phyloP scores from a whole-genome alignment of 164 flowering plant genomes.

The Houttuynia cordata region DNA sequence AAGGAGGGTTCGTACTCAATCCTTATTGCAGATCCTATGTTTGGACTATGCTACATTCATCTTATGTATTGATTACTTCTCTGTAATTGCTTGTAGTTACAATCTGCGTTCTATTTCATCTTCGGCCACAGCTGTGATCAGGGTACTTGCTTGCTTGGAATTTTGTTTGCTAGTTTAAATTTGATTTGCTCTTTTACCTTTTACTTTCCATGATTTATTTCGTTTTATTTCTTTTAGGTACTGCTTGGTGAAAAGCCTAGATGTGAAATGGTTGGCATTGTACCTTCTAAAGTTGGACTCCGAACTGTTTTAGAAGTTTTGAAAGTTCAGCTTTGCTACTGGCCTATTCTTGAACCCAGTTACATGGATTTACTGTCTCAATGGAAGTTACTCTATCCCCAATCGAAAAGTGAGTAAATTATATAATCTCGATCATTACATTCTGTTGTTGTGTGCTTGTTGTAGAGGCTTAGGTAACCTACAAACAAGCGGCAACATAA shows the following conservation, averaged over 20 bases:
- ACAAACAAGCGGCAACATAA: neutral
- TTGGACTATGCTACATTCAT: neutral
- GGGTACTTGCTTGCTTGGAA: neutral
- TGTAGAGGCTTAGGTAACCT: neutral
- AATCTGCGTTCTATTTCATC: neutral
- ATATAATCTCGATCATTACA: no score
- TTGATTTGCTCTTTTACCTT: neutral
- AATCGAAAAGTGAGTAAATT: conserved; percentile 38
- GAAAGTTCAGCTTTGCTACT: conserved; percentile 61
- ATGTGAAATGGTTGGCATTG: conserved; percentile 15
- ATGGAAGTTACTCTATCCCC: conserved; percentile 26
- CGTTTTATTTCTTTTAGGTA: conserved; percentile 36
- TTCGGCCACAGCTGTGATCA: conserved; percentile 3
- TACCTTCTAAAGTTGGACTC: conserved; percentile 60
- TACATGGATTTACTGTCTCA: conserved; percentile 33
- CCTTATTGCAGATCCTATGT: neutral
- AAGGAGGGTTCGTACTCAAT: conserved; percentile 80
- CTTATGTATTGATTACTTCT: neutral
- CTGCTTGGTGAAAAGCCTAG: conserved; percentile 67
- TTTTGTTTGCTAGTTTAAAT: neutral
- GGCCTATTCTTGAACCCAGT: conserved; percentile 49
- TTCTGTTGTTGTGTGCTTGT: neutral
- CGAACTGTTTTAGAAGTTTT: conserved; percentile 65
- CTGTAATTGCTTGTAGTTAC: conserved; percentile 1
- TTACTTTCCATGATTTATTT: conserved; percentile 3